Base-by-base conservation (phyloP, 2,329 filamentous ascomycete species). In the Xylariaceae sp. region DNA sequence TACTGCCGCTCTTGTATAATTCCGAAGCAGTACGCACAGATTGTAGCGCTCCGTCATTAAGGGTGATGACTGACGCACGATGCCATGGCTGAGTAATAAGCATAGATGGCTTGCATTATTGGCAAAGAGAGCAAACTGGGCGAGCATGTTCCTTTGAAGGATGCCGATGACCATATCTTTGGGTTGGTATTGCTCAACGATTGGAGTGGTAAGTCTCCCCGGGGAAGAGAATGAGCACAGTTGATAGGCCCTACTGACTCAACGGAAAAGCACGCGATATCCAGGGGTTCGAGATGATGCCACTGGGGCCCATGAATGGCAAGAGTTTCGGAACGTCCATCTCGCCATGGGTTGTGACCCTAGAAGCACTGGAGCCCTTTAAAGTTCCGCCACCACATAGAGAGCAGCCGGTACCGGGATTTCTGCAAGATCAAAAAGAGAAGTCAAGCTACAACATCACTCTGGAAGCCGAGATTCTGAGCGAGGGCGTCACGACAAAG, bases 151-250 rank as follows among this genome's bases (percentile, higher is more conserved):
- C 61, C 65, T 0, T 68, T 73, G 0, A 74, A 73, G 26, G 75
- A 80, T 32, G 79, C 81, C 0, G 74, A 80, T 5, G 73, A 80
- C 0, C 79, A 85, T 59, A 80, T 85, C 12, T 85, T 86, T 64
- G 83, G 83, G 0, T 71, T 84, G n/a, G 77, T 83, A 0, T 67
- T 86, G 39, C 62, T 86, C 9, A 86, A 86, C 58, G 82, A 86
- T 58, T 86, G 83, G 83, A 74, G 69, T 61, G 72, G 70, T 71
- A 54, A 63, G 67, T 65, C 19, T 35, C 31, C 37, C 4, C 27
- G 3, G 5, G 31, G 3, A 30, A 47, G 37, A 32, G 7, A 41
- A 11, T 34, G 11, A 37, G 35, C 35, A 6, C 9, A 3, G 29
- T 35, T 19, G 12, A 11, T 30, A 26, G 31, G 32, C 19, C 31